Conservation (phyloP, 2,329 filamentous ascomycete genomes). For the Amauroascus niger region DNA sequence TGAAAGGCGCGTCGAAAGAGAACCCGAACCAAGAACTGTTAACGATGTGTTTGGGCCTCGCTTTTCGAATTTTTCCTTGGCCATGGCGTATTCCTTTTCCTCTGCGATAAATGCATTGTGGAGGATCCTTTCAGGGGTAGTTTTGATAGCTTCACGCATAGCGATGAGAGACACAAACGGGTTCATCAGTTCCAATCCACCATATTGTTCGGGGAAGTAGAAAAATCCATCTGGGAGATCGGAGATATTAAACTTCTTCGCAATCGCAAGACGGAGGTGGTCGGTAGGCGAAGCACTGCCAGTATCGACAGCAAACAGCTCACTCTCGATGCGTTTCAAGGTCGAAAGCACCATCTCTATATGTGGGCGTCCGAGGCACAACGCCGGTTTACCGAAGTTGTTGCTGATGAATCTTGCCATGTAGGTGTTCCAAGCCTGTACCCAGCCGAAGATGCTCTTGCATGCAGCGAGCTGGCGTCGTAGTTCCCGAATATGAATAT, state of each 20-base stretch:
- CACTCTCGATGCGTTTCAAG: slow-evolving; percentile 44
- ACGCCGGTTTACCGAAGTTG: slow-evolving; percentile 49
- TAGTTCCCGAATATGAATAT: slow-evolving; percentile 51
- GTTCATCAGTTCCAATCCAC: slow-evolving; percentile 43
- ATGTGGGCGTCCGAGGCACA: slow-evolving; percentile 47
- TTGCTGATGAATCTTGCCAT: slow-evolving; percentile 48
- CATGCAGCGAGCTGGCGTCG: slow-evolving; percentile 48
- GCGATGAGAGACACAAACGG: slow-evolving; percentile 42
- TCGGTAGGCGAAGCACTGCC: slow-evolving; percentile 31
- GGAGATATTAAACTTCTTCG: slow-evolving; percentile 42
- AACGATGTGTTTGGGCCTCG: slow-evolving; percentile 17
- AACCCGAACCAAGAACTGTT: neutral
- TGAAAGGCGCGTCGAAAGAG: neutral
- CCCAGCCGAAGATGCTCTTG: slow-evolving; percentile 49
- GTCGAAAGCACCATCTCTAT: slow-evolving; percentile 47
- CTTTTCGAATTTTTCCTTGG: slow-evolving; percentile 28
- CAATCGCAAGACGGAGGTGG: slow-evolving; percentile 47
- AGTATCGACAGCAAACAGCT: slow-evolving; percentile 38
- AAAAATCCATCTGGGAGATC: slow-evolving; percentile 45
- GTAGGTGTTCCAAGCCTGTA: slow-evolving; percentile 53
- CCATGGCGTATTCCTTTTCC: slow-evolving; percentile 47
- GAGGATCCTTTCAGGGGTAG: slow-evolving; percentile 28
- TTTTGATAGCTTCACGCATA: slow-evolving; percentile 38
- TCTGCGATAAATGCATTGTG: slow-evolving; percentile 32
- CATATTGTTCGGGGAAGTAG: slow-evolving; percentile 45